Evolutionary conservation across 768 basidiomycete species (phyloP).

Genomic region (Termitomyces titanicus): DNA sequence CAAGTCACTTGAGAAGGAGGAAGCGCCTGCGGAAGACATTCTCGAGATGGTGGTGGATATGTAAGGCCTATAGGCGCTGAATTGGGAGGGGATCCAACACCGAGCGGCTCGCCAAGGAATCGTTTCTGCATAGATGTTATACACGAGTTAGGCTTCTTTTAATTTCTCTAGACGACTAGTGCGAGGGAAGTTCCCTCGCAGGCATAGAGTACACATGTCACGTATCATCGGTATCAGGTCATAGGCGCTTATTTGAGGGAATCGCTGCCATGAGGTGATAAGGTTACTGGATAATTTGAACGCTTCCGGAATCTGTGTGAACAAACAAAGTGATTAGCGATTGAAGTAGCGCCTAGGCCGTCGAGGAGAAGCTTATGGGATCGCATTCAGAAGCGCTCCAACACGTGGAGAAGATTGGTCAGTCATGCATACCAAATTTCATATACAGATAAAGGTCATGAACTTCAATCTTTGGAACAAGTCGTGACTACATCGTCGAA

Average conservation of each 20-base stretch:
- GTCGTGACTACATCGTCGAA: too few relatives aligned
- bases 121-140: not conserved
- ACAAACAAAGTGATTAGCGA: too few relatives aligned
- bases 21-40: not conserved
- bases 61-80: not conserved
- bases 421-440: too few relatives aligned
- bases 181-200: not conserved
- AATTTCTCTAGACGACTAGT: not conserved
- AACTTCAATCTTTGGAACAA: too few relatives aligned
- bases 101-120: not conserved
- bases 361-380: too few relatives aligned
- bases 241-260: not conserved
- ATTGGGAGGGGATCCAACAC: not conserved
- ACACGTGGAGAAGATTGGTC: too few relatives aligned
- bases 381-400: too few relatives aligned
- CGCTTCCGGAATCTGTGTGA: too few relatives aligned
- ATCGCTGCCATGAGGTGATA: not conserved
- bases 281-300: not conserved
- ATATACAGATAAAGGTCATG: too few relatives aligned
- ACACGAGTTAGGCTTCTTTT: not conserved
- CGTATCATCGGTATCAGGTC: not conserved
- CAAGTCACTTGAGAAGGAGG: not conserved
- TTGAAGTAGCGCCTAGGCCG: too few relatives aligned
- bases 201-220: not conserved
- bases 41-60: not conserved